These are phyloP conservation scores for Yamadazyma olivae DNA, from an alignment of 805 yeast genomes.

Conservation along the genomic window DNA sequence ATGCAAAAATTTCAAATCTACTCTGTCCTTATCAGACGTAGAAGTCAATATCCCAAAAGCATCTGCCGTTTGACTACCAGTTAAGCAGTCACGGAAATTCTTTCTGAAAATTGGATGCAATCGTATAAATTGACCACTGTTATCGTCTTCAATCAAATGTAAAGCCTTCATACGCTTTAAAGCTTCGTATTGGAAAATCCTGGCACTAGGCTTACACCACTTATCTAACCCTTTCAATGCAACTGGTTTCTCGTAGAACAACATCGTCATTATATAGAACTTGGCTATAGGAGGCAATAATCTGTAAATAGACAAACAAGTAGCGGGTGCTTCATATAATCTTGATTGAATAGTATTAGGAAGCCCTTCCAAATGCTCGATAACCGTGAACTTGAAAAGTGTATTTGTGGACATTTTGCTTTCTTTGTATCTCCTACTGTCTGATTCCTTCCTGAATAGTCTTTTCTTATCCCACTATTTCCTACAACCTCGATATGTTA, in stretches of 20 bases:
- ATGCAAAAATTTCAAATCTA: conserved; percentile 67
- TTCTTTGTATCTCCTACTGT: too few relatives aligned
- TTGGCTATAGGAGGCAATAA: conserved; percentile 87
- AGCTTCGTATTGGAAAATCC: conserved; percentile 68
- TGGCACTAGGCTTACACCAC: conserved; percentile 68
- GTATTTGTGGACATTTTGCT: not conserved
- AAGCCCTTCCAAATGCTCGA: conserved; percentile 84
- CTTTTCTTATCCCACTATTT: too few relatives aligned
- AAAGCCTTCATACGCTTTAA: conserved; percentile 70
- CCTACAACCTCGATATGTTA: too few relatives aligned
- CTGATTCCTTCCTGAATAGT: too few relatives aligned
- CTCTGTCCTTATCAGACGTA: conserved; percentile 51
- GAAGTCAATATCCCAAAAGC: conserved; percentile 77
- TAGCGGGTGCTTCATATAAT: conserved; percentile 80
- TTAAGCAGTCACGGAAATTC: conserved; percentile 77
- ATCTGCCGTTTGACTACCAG: conserved; percentile 66
- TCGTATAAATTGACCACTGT: conserved; percentile 43
- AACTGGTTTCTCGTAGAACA: conserved; percentile 75
- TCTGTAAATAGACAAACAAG: conserved; percentile 91
- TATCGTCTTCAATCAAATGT: conserved; percentile 67
- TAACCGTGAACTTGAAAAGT: conserved; percentile 48
- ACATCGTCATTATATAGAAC: conserved; percentile 80
- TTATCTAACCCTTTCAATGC: conserved; percentile 64
- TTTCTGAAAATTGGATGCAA: conserved; percentile 72
- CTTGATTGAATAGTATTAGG: conserved; percentile 84